Conservation (phyloP, 1,284 basidiomycete genomes). For the Porogramme epimiltina region DNA sequence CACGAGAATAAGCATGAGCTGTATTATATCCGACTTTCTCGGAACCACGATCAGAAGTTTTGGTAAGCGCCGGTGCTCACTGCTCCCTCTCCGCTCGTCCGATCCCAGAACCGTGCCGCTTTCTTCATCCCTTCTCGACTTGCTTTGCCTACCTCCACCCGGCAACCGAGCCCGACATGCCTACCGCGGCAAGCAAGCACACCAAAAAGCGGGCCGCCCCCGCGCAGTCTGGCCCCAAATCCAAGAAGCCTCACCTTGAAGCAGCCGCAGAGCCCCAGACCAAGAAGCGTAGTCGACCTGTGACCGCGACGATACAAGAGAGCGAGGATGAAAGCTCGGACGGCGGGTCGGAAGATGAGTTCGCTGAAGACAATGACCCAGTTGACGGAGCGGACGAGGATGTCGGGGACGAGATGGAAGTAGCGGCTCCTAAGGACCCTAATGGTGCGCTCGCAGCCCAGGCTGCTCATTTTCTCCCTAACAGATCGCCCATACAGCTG, state of each 20-base stretch:
- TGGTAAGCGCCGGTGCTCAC: no score
- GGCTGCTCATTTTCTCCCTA: neutral
- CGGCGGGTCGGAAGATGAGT: conserved; percentile 33
- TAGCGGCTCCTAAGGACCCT: conserved; percentile 43
- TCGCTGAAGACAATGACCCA: conserved; percentile 24
- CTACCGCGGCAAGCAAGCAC: conserved; percentile 12
- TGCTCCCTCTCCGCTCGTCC: no score
- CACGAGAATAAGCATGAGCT: no score
- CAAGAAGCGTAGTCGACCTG: conserved; percentile 56
- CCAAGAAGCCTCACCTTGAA: conserved; percentile 54
- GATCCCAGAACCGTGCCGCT: no score
- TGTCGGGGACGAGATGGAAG: conserved; percentile 15
- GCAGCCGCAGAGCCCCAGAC: conserved; percentile 28
- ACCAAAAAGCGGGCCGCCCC: conserved; percentile 52
- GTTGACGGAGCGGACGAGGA: conserved; percentile 29
- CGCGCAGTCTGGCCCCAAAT: conserved; percentile 46
- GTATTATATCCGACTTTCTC: no score
- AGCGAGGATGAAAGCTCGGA: conserved; percentile 34
- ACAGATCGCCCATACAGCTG: conserved; percentile 37
- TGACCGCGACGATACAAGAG: conserved; percentile 42
- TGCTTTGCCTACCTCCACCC: no score
- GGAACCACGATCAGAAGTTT: no score
- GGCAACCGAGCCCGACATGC: conserved; percentile 7
- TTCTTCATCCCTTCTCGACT: no score
- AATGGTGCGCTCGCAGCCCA: conserved; percentile 45